Conservation (phyloP, 305 asterid species). For the Fraxinus floribunda region DNA sequence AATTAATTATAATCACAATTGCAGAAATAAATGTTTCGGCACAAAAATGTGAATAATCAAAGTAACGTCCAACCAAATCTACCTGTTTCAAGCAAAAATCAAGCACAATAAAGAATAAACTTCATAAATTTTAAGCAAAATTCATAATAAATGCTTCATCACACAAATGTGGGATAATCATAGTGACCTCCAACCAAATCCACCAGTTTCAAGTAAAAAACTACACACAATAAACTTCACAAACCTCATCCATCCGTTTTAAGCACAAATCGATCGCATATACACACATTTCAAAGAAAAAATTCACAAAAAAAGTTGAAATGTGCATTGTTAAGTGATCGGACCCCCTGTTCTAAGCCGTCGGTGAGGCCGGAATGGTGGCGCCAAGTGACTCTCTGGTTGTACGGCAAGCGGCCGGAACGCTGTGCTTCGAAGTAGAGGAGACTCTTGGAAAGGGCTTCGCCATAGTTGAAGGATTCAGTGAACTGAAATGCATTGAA, state of each 20-base stretch:
- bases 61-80: constrained; percentile 89
- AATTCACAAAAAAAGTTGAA: background rate
- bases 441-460: constrained; percentile 81
- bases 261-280: background rate
- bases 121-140: background rate
- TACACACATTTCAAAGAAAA: background rate
- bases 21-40: background rate
- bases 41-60: constrained; percentile 29
- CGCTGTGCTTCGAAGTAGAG: constrained; percentile 91
- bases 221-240: background rate
- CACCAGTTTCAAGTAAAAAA: background rate
- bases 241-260: background rate
- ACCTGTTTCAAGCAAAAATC: constrained; percentile 7
- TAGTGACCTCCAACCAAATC: background rate
- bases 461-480: constrained; percentile 42
- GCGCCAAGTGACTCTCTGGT: constrained; percentile 79
- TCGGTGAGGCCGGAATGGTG: constrained; percentile 96
- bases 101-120: background rate
- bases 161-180: background rate
- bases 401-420: constrained; percentile 88
- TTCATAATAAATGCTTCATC: background rate
- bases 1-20: background rate
- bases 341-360: constrained; percentile 92
- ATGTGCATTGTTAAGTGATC: background rate
- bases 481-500: constrained; percentile 38